These are phyloP conservation scores for Saturnispora saitoi DNA, from an alignment of 805 yeast species.

Conservation along the genomic window DNA sequence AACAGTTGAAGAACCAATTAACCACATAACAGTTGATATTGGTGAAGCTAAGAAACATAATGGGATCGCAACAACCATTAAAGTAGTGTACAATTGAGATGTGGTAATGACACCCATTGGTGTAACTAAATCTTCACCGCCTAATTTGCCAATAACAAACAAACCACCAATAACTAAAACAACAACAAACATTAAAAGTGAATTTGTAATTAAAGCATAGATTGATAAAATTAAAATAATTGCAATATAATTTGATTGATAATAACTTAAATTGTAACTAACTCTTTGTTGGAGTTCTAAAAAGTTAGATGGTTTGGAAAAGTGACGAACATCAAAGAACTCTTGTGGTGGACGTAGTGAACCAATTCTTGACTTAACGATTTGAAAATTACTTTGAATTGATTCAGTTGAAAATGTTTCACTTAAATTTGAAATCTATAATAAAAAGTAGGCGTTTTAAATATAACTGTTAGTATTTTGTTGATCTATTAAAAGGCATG, in stretches of 20 bases:
- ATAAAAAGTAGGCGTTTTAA: neutral
- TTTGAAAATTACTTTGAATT: slow-evolving; percentile 32
- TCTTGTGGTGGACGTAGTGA: slow-evolving; percentile 85
- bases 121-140: slow-evolving; percentile 74
- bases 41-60: slow-evolving; percentile 33
- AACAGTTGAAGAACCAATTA: slow-evolving; percentile 87
- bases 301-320: slow-evolving; percentile 85
- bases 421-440: slow-evolving; percentile 25
- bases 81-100: slow-evolving; percentile 82
- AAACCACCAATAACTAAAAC: slow-evolving; percentile 65
- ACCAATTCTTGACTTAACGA: slow-evolving; percentile 56
- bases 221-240: slow-evolving; percentile 65
- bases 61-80: slow-evolving; percentile 58
- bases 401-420: slow-evolving; percentile 45
- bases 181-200: slow-evolving; percentile 75
- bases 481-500: too few species aligned
- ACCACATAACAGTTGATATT: slow-evolving; percentile 87
- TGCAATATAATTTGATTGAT: slow-evolving; percentile 75
- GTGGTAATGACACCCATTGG: slow-evolving; percentile 69
- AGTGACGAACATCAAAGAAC: slow-evolving; percentile 81
- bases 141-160: slow-evolving; percentile 66
- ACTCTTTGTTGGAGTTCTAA: slow-evolving; percentile 87
- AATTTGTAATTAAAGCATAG: slow-evolving; percentile 82
- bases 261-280: slow-evolving; percentile 76
- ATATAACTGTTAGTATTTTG: neutral